Evolutionary conservation across 306 rosid species (phyloP), one percentile per base, ranked within the genome.

Genomic region (Acacia acuminata): DNA sequence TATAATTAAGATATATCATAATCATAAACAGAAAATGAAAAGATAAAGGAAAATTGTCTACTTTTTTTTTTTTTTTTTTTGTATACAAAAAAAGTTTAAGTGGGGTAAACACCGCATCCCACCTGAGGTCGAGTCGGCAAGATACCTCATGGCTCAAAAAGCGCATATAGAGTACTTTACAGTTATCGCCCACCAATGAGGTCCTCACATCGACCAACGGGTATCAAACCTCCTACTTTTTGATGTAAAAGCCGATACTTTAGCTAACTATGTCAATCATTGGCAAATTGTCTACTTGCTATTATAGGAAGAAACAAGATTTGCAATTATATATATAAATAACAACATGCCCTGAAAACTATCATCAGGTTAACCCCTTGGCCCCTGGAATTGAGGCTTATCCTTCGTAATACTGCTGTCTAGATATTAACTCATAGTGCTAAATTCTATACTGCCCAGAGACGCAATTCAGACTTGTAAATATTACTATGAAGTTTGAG

Each of bases 391-490:
- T 53, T 66, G 36, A 63, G 58, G 77, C 73, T 75, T 82, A 53
- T 78, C 80, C 86, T 85, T 82, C 58, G 82, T 85, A 80, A 48
- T 77, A 71, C 25, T 24, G 69, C 58, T 77, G 58, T 77, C 71
- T 73, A 80, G 69, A 56, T 80, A 88, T 83, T 67, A 79, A 75
- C 83, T 71, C 85, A 83, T 25, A 66, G 67, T 76, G 65, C 78
- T 77, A 85, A 86, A 84, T 55, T 75, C 3, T 83, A 65, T 22
- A 80, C 84, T 43, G 66, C 73, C 43, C 24, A 73, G 72, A 81
- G 80, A 83, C 75, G 68, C n/a, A 45, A 53, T 73, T 56, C 63
- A 58, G 30, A 80, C 83, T 82, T 50, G 84, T 68, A 60, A 48
- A 32, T 22, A 63, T 19, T 36, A 38, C 8, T 38, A 82, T 77